Percentiles rank a stretch among this genome's conserved stretches.
Conservation (phyloP, 208 protist species). For the Angomonas ambiguus region DNA sequence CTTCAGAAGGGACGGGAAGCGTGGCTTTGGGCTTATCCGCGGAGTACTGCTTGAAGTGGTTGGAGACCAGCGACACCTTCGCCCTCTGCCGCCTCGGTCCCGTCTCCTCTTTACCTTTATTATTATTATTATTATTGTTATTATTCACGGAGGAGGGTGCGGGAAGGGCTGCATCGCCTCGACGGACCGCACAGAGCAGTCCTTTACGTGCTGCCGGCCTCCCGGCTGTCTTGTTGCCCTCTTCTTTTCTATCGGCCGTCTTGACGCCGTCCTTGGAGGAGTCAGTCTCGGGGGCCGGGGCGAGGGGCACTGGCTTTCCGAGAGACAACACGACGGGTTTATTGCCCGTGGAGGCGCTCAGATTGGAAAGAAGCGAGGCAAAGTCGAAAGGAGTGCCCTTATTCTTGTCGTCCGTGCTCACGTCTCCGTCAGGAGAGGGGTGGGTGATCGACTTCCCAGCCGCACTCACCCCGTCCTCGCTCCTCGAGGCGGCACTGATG, state of each 20-base stretch:
- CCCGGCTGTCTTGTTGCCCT: background rate
- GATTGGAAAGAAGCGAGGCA: background rate
- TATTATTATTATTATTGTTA: background rate
- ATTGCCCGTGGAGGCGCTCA: background rate
- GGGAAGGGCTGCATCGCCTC: background rate
- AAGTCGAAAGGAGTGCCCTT: too few species aligned
- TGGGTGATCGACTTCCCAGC: background rate
- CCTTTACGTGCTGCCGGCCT: background rate
- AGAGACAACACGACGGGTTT: background rate
- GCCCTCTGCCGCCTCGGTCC: background rate
- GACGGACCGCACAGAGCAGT: background rate
- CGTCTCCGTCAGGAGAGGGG: background rate
- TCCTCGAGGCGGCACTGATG: background rate
- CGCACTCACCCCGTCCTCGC: background rate
- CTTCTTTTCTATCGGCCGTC: too few species aligned
- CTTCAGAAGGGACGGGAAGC: too few species aligned
- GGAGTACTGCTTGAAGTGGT: background rate
- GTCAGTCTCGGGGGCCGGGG: background rate
- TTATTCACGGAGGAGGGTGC: background rate
- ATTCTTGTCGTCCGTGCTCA: too few species aligned
- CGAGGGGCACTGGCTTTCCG: background rate
- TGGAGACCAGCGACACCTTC: background rate
- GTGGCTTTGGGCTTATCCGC: background rate
- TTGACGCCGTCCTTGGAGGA: too few species aligned
- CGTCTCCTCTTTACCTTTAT: background rate